Evolutionary conservation across 1,284 basidiomycete species (phyloP), one percentile per base, ranked within the genome.

Genomic region (Pseudozyma hubeiensis): DNA sequence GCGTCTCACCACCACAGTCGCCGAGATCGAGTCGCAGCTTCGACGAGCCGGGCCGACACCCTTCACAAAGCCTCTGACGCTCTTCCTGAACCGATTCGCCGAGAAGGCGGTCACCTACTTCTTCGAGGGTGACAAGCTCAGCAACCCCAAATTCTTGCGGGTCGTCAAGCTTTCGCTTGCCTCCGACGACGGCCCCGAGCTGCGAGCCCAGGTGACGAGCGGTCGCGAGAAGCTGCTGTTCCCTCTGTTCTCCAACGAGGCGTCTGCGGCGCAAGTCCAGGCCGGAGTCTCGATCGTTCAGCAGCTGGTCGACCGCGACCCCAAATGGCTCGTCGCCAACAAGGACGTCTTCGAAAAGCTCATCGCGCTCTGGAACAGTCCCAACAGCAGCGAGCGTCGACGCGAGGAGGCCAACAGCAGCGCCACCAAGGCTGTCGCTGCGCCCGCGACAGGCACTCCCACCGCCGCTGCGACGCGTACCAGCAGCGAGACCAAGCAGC

Each of bases 1-100:
- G 78, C 90, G 90, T 56, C 90, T 99, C 33, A 90, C 93, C 61
- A 91, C 91, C 64, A 88, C 90, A 8, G 91, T 99, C 52, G 94
- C 97, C n/a, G 91, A 96, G 78, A 95, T 94, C 7, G 97, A 99
- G 86, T 88, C 91, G 1, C 89, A 91, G 75, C 90, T 99, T 86
- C 92, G 94, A 75, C 96, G 96, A 81, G 93, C 93, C 0, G 90
- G 91, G 5, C 89, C 89, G 50, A 97, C 92, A 75, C 94, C 95
- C 0, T 98, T 99, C 86, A 97, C 96, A 0, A 91, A 93, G 74
- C 95, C 95, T 19, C 87, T 99, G 45, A 93, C 92, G 16, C 91
- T 91, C 83, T 99, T 93, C 85, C 88, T 99, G 30, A 90, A 98
- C 85, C 90, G 93, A 29, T 99, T 97, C 85, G 91, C 94, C 3